Conservation (phyloP, 805 yeast genomes). For the Candida verbasci region DNA sequence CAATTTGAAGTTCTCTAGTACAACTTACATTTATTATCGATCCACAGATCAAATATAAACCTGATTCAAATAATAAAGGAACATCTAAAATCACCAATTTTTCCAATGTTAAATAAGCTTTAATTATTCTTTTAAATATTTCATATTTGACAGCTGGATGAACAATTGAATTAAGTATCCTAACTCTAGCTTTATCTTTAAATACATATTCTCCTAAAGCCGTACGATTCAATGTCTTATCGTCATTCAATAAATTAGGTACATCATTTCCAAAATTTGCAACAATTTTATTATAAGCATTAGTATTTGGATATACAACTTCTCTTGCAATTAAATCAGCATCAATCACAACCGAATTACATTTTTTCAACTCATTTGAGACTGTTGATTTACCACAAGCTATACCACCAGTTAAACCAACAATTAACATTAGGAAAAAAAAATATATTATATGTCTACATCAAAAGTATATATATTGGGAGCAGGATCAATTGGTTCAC, state of each 20-base stretch:
- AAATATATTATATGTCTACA: too few species aligned
- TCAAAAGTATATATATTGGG: conserved; percentile 39
- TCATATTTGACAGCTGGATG: conserved; percentile 83
- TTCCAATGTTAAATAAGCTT: conserved; percentile 55
- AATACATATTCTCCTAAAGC: conserved; percentile 79
- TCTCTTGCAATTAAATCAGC: conserved; percentile 88
- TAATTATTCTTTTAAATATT: conserved; percentile 53
- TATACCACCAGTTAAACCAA: conserved; percentile 97
- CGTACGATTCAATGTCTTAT: conserved; percentile 56
- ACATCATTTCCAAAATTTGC: conserved; percentile 50
- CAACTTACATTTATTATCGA: conserved; percentile 65
- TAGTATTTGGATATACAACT: conserved; percentile 75
- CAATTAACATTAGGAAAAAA: conserved; percentile 58
- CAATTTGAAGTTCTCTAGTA: conserved; percentile 50
- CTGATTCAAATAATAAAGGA: conserved; percentile 83
- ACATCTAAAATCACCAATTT: conserved; percentile 76
- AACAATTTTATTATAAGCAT: conserved; percentile 66
- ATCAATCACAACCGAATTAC: conserved; percentile 64
- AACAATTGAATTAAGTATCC: conserved; percentile 64
- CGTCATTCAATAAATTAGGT: conserved; percentile 44
- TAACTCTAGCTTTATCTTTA: conserved; percentile 55
- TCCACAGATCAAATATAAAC: conserved; percentile 69
- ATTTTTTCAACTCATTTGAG: conserved; percentile 50
- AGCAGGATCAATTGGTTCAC: conserved; percentile 50
- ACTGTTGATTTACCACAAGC: conserved; percentile 97